A percentile compares a stretch with the other conserved stretches of the same genome.
Evolutionary conservation across 257 asterid species (phyloP).

Genomic region (Solanum acaule): DNA sequence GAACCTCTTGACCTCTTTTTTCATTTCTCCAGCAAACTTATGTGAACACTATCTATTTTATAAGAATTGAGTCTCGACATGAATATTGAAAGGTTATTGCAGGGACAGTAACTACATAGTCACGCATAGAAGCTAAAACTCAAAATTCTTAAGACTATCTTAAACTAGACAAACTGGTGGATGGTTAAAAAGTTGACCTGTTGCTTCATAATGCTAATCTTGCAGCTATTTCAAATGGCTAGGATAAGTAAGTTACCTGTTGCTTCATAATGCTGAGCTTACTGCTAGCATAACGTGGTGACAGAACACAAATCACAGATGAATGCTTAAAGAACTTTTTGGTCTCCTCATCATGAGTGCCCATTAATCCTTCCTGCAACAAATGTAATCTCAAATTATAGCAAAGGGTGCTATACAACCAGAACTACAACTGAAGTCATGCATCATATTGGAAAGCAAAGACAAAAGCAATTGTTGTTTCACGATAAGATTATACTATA

Average conservation of each 20-base stretch:
- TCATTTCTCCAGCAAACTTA: background rate
- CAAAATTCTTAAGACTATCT: background rate
- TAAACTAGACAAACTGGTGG: background rate
- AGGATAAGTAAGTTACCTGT: slow-evolving; percentile 42
- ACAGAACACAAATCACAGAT: slow-evolving; percentile 76
- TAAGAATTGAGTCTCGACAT: background rate
- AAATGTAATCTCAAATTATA: background rate
- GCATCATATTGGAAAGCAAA: background rate
- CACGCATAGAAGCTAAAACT: background rate
- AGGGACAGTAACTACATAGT: background rate
- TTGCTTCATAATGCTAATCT: slow-evolving; percentile 57
- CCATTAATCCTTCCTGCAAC: slow-evolving; percentile 77
- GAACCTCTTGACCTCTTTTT: background rate
- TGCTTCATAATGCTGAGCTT: slow-evolving; percentile 78
- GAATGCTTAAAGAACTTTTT: slow-evolving; percentile 78
- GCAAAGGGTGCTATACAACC: background rate
- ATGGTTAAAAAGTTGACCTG: slow-evolving; percentile 25
- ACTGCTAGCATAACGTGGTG: slow-evolving; percentile 82
- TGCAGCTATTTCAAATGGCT: background rate
- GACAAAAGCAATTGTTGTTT: background rate
- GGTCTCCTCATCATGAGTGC: slow-evolving; percentile 90
- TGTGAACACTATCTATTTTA: background rate
- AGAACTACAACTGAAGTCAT: background rate
- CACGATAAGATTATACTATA: background rate
- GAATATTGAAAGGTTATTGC: background rate